Base-by-base conservation (phyloP, 495 filamentous ascomycete species). In the Usnea hakonensis region DNA sequence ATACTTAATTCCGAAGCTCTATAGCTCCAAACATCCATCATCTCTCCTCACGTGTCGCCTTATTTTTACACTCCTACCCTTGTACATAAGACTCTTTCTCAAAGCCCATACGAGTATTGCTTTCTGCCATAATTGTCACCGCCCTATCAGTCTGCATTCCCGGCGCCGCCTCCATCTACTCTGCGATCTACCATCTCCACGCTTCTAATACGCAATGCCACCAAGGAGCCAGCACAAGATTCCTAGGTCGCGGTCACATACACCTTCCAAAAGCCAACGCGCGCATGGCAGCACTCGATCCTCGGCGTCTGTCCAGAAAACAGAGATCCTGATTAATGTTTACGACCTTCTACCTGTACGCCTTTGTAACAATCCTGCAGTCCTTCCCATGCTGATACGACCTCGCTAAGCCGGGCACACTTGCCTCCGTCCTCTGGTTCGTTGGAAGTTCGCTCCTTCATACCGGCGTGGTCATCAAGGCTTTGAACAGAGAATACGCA, bases 261-360 rank as follows among this genome's bases (percentile, higher is more conserved):
- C 52, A 2, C 38, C 26, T 19, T n/a, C 38, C 19, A 62, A 19
- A 55, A 23, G 28, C 7, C 30, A 30, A 36, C 35, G 33, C 30
- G 28, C 60, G 40, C 38, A 55, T 16, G 23, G 60, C 19, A 62
- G 52, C 53, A 83, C 82, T 62, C 74, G 83, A 35, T 80, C 81
- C 38, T 87, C 83, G 7, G 67, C 82, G 46, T 84, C 84, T 3
- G 68, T 85, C 37, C 81, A 82, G 57, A 88, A 86, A 65, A 91
- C 86, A 13, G 83, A 89, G 69, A 79, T 92, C 14, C 65, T 81
- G n/a, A 90, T 92, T 69, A 85, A 91, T 69, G 85, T 90, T 67
- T 92, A 92, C 70, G 89, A 92, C 69, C 77, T 90, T 11, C 77
- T 91, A 30, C 86, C 88, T 16, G 85, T 88, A 78, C 66, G 81